These are phyloP conservation scores for Aureobasidium vineae DNA, from an alignment of 2,329 filamentous ascomycete genomes.

Conservation along the genomic window DNA sequence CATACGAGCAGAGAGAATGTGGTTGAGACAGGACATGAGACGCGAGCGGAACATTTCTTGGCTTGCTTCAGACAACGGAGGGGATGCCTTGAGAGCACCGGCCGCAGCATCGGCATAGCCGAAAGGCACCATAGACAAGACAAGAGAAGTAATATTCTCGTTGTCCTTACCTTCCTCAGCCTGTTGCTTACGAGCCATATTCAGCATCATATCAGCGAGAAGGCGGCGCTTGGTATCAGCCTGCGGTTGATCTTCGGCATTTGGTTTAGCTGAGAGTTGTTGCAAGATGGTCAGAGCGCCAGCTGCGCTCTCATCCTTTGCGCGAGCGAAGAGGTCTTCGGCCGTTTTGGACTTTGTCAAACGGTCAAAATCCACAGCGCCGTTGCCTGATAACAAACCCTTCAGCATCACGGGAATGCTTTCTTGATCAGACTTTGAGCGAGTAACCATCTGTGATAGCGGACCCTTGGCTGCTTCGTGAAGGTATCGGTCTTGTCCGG, in stretches of 20 bases:
- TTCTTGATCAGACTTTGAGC: constrained; percentile 60
- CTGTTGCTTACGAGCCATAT: constrained; percentile 46
- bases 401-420: constrained; percentile 62
- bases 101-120: constrained; percentile 36
- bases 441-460: constrained; percentile 66
- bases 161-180: constrained; percentile 31
- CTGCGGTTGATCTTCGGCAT: constrained; percentile 45
- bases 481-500: constrained; percentile 72
- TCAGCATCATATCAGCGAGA: constrained; percentile 55
- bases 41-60: constrained; percentile 55
- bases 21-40: constrained; percentile 55
- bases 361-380: constrained; percentile 78
- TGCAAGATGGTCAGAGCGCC: constrained; percentile 33
- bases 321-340: constrained; percentile 66
- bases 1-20: constrained; percentile 42
- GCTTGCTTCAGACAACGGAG: constrained; percentile 47
- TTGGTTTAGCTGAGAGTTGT: constrained; percentile 52
- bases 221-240: constrained; percentile 50
- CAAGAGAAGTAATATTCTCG: constrained; percentile 31
- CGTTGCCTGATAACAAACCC: constrained; percentile 67
- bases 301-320: constrained; percentile 51
- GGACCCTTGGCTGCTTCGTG: constrained; percentile 75
- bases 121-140: constrained; percentile 36
- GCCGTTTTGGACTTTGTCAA: constrained; percentile 82
- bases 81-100: constrained; percentile 32